Conservation (phyloP, 441 rosid species). For the Eruca vesicaria region DNA sequence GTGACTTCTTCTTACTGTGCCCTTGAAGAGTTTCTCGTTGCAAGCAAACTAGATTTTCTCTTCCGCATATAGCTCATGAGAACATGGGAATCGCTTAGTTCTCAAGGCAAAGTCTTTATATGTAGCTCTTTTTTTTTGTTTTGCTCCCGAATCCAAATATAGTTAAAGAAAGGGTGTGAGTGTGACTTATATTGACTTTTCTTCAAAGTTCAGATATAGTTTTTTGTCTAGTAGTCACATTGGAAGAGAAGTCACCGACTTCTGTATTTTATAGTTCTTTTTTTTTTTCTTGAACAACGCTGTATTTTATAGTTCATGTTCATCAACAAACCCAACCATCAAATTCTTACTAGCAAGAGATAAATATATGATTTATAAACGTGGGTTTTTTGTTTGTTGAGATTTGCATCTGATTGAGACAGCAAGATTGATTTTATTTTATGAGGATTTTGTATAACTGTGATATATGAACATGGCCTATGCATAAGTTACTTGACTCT, state of each 20-base stretch:
- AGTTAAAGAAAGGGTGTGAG: constrained; percentile 12
- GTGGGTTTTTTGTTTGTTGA: background rate
- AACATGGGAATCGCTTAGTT: constrained; percentile 30
- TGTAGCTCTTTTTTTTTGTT: constrained; percentile 10
- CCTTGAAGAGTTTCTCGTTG: constrained; percentile 19
- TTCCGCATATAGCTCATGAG: constrained; percentile 20
- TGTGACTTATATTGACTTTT: constrained; percentile 29
- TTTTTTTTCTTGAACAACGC: no score
- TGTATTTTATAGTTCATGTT: constrained; percentile 11
- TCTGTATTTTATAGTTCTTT: constrained; percentile 14
- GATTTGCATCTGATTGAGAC: constrained; percentile 3
- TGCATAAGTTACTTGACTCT: constrained; percentile 2
- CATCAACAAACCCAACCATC: constrained; percentile 7
- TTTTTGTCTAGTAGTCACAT: constrained; percentile 3
- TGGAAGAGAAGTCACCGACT: constrained; percentile 25
- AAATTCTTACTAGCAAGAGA: background rate
- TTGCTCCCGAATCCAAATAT: constrained; percentile 4
- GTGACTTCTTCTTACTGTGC: constrained; percentile 14
- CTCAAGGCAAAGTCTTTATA: constrained; percentile 22
- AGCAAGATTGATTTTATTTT: background rate
- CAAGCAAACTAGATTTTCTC: constrained; percentile 25
- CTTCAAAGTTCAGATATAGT: constrained; percentile 9
- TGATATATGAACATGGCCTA: background rate
- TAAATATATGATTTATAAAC: background rate
- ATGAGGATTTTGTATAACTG: background rate